A percentile compares a stretch with the other conserved stretches of the same genome.
Evolutionary conservation across 805 yeast genomes (phyloP).

Genomic region (Metschnikowia dekortorum): DNA sequence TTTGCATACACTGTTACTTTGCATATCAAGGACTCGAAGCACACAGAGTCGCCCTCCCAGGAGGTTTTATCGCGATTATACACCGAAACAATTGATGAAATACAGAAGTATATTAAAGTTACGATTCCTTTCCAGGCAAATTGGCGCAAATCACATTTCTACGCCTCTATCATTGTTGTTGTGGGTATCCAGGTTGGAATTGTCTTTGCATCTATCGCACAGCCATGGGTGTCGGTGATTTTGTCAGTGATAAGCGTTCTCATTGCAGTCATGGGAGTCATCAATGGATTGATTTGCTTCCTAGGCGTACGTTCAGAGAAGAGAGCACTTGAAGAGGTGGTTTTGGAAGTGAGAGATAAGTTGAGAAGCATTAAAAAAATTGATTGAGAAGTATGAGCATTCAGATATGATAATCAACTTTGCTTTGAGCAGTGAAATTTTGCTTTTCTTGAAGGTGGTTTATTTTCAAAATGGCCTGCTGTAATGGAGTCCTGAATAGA

Average conservation of each 20-base stretch:
- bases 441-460: too few species aligned
- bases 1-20: constrained; percentile 63
- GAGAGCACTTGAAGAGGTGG: constrained; percentile 73
- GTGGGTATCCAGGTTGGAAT: constrained; percentile 51
- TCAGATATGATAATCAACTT: too few species aligned
- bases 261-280: constrained; percentile 59
- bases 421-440: too few species aligned
- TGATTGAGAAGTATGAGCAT: neutral
- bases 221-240: constrained; percentile 64
- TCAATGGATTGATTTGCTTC: constrained; percentile 74
- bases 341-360: constrained; percentile 52
- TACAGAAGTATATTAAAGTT: constrained; percentile 29
- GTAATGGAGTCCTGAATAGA: too few species aligned
- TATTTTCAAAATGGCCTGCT: too few species aligned
- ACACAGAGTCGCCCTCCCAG: constrained; percentile 7
- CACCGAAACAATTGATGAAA: constrained; percentile 10
- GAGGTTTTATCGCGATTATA: constrained; percentile 34
- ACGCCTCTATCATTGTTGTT: constrained; percentile 42
- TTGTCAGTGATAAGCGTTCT: constrained; percentile 53
- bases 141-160: constrained; percentile 66
- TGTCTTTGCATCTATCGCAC: constrained; percentile 52
- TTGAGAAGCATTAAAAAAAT: constrained; percentile 1
- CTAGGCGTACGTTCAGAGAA: constrained; percentile 78
- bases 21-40: constrained; percentile 10
- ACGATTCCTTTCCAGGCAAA: constrained; percentile 54